phyloP scores from a whole-genome alignment of 164 flowering plant species.

The Chloranthus sessilifolius region DNA sequence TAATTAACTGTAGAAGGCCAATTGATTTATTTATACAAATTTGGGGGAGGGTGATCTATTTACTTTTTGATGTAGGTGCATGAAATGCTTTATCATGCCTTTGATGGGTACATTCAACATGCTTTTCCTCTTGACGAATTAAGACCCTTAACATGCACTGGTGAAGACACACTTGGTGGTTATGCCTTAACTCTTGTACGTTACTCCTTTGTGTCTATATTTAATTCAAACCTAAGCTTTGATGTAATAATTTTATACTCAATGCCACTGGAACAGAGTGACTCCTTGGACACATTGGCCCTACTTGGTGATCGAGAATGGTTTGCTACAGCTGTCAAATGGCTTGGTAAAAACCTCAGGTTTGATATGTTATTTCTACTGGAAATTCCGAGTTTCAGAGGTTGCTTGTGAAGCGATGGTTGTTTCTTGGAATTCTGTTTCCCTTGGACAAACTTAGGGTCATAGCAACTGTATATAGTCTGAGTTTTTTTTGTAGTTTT shows the following conservation, averaged over 20 bases:
- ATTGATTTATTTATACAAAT: not conserved
- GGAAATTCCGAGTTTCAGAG: no score
- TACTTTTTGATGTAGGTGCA: conserved; percentile 48
- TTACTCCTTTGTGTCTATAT: not conserved
- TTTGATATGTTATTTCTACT: no score
- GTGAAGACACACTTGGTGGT: conserved; percentile 92
- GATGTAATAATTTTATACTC: not conserved
- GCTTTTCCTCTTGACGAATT: conserved; percentile 96
- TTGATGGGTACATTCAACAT: conserved; percentile 86
- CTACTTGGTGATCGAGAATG: conserved; percentile 75
- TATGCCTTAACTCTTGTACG: conserved; percentile 94
- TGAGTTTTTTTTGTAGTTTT: no score
- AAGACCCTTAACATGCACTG: conserved; percentile 75
- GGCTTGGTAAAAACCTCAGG: conserved; percentile 90
- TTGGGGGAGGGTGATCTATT: not conserved
- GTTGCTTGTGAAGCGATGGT: no score
- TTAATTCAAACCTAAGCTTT: not conserved
- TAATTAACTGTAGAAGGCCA: no score
- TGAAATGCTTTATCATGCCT: conserved; percentile 95
- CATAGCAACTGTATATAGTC: no score
- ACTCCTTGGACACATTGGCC: conserved; percentile 84
- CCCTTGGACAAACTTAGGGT: no score
- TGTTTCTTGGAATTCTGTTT: no score
- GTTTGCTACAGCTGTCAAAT: conserved; percentile 81
- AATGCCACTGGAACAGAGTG: conserved; percentile 48